These are phyloP conservation scores for Ascochyta koolunga DNA, from an alignment of 2,329 filamentous ascomycete species.

Conservation along the genomic window DNA sequence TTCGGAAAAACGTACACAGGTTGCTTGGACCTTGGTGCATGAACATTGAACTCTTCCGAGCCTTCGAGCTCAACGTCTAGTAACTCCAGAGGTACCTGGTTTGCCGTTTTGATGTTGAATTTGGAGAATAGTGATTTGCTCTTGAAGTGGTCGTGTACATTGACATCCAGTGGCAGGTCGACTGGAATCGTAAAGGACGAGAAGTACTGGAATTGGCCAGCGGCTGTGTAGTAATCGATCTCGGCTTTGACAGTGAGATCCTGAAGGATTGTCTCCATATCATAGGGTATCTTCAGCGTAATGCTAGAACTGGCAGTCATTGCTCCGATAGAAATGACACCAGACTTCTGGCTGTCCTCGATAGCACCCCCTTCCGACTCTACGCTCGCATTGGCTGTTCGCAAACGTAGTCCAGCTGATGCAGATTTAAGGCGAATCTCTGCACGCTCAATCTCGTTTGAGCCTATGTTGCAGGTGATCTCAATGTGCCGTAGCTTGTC, in stretches of 20 bases:
- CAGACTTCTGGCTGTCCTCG: slow-evolving; percentile 52
- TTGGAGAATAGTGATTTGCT: slow-evolving; percentile 79
- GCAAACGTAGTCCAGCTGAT: slow-evolving; percentile 65
- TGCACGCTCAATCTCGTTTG: slow-evolving; percentile 66
- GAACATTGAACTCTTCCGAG: slow-evolving; percentile 71
- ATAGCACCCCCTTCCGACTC: slow-evolving; percentile 52
- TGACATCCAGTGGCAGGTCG: slow-evolving; percentile 84
- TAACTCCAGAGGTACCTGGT: slow-evolving; percentile 74
- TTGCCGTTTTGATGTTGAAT: slow-evolving; percentile 88
- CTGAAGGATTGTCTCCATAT: slow-evolving; percentile 75
- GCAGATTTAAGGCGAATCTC: slow-evolving; percentile 62
- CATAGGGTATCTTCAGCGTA: slow-evolving; percentile 77
- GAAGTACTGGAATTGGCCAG: slow-evolving; percentile 69
- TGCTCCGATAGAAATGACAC: slow-evolving; percentile 52
- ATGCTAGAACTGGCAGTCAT: slow-evolving; percentile 57
- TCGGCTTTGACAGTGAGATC: slow-evolving; percentile 79
- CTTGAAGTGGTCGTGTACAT: slow-evolving; percentile 96
- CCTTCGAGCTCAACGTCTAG: slow-evolving; percentile 72
- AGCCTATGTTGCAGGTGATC: slow-evolving; percentile 73
- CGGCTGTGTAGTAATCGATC: slow-evolving; percentile 71
- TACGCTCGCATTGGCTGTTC: slow-evolving; percentile 57
- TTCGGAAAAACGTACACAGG: slow-evolving; percentile 73
- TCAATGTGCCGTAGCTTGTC: slow-evolving; percentile 80
- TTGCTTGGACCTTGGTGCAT: slow-evolving; percentile 56
- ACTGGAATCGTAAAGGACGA: slow-evolving; percentile 70